Base-by-base conservation (phyloP, 176 grass and related monocot genomes). In the Chloris gayana region DNA sequence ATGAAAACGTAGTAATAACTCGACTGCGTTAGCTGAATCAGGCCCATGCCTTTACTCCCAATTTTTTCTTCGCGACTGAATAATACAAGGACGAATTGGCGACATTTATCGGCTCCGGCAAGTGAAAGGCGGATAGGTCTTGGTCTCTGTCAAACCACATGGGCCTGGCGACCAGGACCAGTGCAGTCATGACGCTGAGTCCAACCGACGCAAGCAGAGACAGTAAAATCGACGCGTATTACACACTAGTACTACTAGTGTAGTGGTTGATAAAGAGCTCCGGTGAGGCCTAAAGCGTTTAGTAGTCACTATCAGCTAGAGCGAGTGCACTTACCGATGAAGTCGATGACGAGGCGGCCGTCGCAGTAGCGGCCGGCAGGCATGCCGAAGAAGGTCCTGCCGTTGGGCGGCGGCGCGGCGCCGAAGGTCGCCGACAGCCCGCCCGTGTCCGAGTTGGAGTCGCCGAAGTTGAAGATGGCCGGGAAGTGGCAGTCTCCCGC, bases 391-490 rank as follows among this genome's bases (percentile, higher is more conserved):
- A 91, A 98, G 81, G 92, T 98, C 88, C 89, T 80, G 53, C 95
- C 95, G 83, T 98, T 94, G 64, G 95, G 95, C 77, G 95, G 95
- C 42, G 95, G 86, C 9, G 92, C 95, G 31, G 90, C 81, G 44
- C 92, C 92, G 78, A 98, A 98, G 26, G 86, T 67, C 8, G 95
- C 88, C 22, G 95, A 98, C 46, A 98, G 81, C n/a, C 87, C 95
- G 31, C 95, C 95, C 21, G 95, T 97, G 89, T 97, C 95, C 17
- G 91, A 97, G 85, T 97, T 97, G 87, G 95, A 97, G 81, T 97
- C 95, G 4, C 95, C 95, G 54, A 97, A 97, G 80, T 97, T 97
- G 92, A 97, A 97, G 59, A 97, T 44, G 25, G 95, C 92, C 56
- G 92, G 95, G 88, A 98, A 95, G 74, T 83, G 37, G 74, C 95